phyloP scores from a whole-genome alignment of 2,329 filamentous ascomycete species.

The Leptographium flavum region DNA sequence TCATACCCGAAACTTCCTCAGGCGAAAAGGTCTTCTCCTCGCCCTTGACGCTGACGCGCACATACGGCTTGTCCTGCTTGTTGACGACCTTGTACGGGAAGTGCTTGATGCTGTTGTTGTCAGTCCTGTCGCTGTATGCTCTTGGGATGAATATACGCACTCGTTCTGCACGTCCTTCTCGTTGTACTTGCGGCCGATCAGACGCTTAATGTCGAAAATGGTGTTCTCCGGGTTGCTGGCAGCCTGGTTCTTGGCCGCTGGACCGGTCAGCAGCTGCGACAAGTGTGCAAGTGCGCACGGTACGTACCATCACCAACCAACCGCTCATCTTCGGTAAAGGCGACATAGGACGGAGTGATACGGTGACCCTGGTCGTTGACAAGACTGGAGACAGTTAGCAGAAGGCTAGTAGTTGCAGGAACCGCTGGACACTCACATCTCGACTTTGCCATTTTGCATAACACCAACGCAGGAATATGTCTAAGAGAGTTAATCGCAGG shows the following conservation, averaged over 20 bases:
- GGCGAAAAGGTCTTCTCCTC: conserved; percentile 44
- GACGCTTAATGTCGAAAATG: conserved; percentile 72
- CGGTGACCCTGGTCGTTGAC: conserved; percentile 93
- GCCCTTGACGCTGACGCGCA: conserved; percentile 53
- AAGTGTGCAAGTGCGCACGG: background rate
- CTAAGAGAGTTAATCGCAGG: conserved; percentile 1
- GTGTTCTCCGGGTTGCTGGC: conserved; percentile 64
- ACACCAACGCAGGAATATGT: conserved; percentile 86
- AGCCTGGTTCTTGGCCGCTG: conserved; percentile 82
- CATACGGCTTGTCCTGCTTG: conserved; percentile 79
- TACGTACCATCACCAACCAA: conserved; percentile 67
- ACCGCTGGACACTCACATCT: conserved; percentile 37
- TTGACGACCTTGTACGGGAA: conserved; percentile 91
- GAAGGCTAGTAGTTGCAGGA: background rate
- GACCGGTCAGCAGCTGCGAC: background rate
- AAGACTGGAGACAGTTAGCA: conserved; percentile 27
- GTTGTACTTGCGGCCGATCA: conserved; percentile 71
- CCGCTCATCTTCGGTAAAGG: conserved; percentile 93
- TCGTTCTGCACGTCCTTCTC: conserved; percentile 85
- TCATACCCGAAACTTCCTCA: conserved; percentile 48
- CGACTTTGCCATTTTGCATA: conserved; percentile 89
- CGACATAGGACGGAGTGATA: conserved; percentile 90
- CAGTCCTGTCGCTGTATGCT: background rate
- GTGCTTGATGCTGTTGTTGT: conserved; percentile 56
- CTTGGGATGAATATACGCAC: conserved; percentile 1